Evolutionary conservation across 495 filamentous ascomycete genomes (phyloP).

Genomic region (Pseudoneurospora amorphoporcata): DNA sequence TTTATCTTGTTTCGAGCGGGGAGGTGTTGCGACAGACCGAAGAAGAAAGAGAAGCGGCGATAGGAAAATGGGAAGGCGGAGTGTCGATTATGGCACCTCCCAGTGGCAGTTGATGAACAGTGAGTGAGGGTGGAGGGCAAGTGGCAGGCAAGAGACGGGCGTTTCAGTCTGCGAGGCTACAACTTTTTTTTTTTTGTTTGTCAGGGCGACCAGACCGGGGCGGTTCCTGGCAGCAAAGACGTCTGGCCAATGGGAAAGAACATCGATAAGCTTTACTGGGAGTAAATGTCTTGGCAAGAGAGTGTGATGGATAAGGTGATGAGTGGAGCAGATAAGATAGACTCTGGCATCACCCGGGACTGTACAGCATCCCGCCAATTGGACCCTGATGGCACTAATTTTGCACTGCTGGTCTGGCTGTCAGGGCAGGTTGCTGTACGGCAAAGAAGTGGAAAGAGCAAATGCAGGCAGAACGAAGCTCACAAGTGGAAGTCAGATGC

Average conservation of each 20-base stretch:
- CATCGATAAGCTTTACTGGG: conserved; percentile 7
- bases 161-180: conserved; percentile 7
- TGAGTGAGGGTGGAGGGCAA: neutral
- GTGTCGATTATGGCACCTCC: neutral
- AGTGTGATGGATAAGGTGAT: neutral
- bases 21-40: neutral
- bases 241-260: neutral
- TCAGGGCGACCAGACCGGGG: conserved; percentile 1
- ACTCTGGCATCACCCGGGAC: neutral
- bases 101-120: neutral
- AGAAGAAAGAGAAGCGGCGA: neutral
- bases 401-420: neutral
- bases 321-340: neutral
- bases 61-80: neutral
- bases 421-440: neutral
- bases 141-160: neutral
- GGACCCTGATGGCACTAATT: conserved; percentile 9
- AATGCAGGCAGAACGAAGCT: neutral
- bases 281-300: neutral
- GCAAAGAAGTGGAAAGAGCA: neutral
- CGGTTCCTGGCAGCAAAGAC: conserved; percentile 4
- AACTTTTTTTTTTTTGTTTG: conserved; percentile 16
- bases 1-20: neutral
- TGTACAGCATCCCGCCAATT: neutral
- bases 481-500: neutral